Conservation (phyloP, 169 alveolate species). For the Cryptosporidium tyzzeri region DNA sequence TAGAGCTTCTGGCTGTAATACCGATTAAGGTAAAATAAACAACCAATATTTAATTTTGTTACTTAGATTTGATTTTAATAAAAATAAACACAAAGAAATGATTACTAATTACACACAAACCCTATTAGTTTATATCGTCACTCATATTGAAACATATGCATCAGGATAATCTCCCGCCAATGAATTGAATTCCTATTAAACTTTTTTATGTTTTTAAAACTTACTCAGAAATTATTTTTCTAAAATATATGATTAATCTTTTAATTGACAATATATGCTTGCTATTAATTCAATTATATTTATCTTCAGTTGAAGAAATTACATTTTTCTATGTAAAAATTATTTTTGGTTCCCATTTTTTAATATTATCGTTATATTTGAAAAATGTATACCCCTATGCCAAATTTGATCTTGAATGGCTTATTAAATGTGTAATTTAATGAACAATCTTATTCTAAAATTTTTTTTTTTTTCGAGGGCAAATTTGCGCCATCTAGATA, state of each 20-base stretch:
- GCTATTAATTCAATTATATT: no score
- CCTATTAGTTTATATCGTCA: conserved; percentile 12
- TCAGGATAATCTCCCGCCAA: conserved; percentile 36
- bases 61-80: not conserved
- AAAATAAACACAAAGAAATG: not conserved
- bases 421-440: no score
- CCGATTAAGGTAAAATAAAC: conserved; percentile 1
- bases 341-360: no score
- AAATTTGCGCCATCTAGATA: conserved; percentile 31
- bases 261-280: no score
- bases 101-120: conserved; percentile 17
- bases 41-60: conserved; percentile 3
- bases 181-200: not conserved
- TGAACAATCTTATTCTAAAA: no score
- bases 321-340: no score
- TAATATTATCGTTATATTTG: no score
- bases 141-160: conserved; percentile 29
- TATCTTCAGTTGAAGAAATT: no score
- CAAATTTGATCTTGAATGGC: not conserved
- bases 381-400: not conserved
- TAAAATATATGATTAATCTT: not conserved
- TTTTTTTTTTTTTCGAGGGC: not conserved
- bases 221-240: not conserved
- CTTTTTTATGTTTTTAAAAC: not conserved
- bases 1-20: not conserved